Percentiles rank a stretch among this genome's conserved stretches.
Evolutionary conservation across 2,329 filamentous ascomycete genomes (phyloP).

Genomic region (Arthrocladium fulminans): DNA sequence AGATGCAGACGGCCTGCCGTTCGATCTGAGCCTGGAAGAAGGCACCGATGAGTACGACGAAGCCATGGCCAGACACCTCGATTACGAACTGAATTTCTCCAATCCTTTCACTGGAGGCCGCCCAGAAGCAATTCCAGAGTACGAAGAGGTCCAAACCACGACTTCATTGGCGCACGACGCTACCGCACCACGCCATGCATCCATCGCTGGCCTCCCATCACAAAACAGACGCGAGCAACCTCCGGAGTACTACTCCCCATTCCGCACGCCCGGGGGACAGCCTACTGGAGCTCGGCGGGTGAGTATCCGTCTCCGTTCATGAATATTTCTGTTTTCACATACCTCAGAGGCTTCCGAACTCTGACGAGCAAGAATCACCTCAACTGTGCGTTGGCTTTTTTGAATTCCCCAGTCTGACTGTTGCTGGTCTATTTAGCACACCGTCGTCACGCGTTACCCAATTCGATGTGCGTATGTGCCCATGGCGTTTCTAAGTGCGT

Average conservation of each 20-base stretch:
- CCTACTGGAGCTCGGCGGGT: not conserved
- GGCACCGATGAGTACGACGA: constrained; percentile 9
- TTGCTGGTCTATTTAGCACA: no score
- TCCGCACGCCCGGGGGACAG: not conserved
- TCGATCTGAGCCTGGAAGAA: not conserved
- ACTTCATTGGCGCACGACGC: not conserved
- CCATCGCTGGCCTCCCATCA: not conserved
- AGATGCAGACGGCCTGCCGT: not conserved
- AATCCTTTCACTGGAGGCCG: not conserved
- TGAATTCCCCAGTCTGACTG: no score
- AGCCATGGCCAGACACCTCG: constrained; percentile 8
- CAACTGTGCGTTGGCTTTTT: no score
- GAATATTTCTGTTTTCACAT: constrained; percentile 3
- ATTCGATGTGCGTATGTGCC: constrained; percentile 6
- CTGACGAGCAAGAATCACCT: no score
- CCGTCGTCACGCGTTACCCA: constrained; percentile 4
- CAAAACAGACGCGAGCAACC: not conserved
- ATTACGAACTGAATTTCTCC: constrained; percentile 5
- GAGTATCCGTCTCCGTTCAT: constrained; percentile 8
- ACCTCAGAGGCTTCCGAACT: not conserved
- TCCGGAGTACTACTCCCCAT: constrained; percentile 8
- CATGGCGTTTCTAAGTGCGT: not conserved
- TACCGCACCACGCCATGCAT: not conserved
- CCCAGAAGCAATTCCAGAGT: constrained; percentile 7
- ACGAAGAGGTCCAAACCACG: constrained; percentile 8